A percentile compares a stretch with the other conserved stretches of the same genome.
Conservation (phyloP, 2,329 filamentous ascomycete genomes). For the Cordyceps javanica region DNA sequence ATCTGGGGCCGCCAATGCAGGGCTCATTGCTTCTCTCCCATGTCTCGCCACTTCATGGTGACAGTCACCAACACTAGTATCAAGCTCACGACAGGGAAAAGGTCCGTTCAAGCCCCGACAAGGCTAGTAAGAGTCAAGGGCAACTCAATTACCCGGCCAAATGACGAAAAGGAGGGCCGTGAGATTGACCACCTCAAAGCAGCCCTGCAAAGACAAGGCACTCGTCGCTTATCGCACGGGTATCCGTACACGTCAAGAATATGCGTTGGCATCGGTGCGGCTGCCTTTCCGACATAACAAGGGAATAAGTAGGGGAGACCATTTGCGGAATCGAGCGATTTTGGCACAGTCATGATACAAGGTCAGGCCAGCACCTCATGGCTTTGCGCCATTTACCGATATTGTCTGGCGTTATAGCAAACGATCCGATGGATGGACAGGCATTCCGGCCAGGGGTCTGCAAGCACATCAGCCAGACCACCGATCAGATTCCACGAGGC, state of each 20-base stretch:
- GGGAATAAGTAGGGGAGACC: background rate
- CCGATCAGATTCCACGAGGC: background rate
- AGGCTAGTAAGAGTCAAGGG: too few relatives aligned
- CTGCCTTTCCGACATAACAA: too few relatives aligned
- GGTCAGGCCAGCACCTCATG: background rate
- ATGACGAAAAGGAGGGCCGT: background rate
- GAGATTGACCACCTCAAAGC: background rate
- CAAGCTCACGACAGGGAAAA: background rate
- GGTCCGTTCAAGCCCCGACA: too few relatives aligned
- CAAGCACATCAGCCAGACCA: background rate
- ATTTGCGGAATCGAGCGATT: background rate
- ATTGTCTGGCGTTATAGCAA: background rate
- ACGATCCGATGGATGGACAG: conserved; percentile 23
- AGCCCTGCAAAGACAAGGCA: background rate
- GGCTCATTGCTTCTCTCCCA: too few relatives aligned
- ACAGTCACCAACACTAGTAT: background rate
- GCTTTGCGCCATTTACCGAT: background rate
- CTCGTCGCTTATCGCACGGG: too few relatives aligned
- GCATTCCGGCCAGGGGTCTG: conserved; percentile 29
- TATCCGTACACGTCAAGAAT: too few relatives aligned
- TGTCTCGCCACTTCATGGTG: too few relatives aligned
- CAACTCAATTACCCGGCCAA: too few relatives aligned
- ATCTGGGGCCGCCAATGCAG: background rate
- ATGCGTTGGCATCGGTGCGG: too few relatives aligned
- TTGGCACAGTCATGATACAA: background rate